Conservation (phyloP, 148 eudicot species). For the Cornus kousa region DNA sequence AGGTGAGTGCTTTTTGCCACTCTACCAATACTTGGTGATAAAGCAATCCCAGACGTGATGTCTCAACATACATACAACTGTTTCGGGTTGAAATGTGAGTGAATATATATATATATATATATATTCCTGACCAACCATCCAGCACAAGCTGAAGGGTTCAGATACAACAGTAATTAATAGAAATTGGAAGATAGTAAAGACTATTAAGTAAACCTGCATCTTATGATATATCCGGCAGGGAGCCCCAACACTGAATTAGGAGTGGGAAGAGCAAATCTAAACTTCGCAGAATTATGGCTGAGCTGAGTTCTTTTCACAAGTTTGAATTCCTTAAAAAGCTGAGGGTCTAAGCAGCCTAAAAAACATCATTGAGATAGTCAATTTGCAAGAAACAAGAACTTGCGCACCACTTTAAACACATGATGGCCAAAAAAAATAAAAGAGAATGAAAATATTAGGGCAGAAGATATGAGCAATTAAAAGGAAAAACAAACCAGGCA, state of each 20-base stretch:
- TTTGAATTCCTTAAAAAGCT: conserved; percentile 36
- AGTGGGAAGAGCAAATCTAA: conserved; percentile 41
- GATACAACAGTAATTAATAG: neutral
- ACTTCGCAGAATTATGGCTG: conserved; percentile 39
- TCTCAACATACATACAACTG: neutral
- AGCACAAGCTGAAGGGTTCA: neutral
- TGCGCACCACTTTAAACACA: neutral
- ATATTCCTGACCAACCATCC: neutral
- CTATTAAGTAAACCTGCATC: conserved; percentile 35
- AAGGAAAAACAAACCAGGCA: too few species aligned
- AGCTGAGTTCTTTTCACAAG: conserved; percentile 36
- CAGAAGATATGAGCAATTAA: too few species aligned
- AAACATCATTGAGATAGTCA: neutral
- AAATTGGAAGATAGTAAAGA: neutral
- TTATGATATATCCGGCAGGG: conserved; percentile 42
- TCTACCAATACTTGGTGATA: neutral
- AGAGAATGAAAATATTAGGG: neutral
- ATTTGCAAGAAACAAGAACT: neutral
- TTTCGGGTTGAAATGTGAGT: neutral
- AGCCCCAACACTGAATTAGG: conserved; percentile 44
- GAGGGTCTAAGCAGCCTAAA: conserved; percentile 40
- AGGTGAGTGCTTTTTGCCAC: too few species aligned
- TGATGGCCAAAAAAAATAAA: neutral
- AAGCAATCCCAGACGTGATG: neutral
- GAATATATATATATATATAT: neutral